Conservation (phyloP, 1,139 yeast genomes). For the Ogataea hybrid region DNA sequence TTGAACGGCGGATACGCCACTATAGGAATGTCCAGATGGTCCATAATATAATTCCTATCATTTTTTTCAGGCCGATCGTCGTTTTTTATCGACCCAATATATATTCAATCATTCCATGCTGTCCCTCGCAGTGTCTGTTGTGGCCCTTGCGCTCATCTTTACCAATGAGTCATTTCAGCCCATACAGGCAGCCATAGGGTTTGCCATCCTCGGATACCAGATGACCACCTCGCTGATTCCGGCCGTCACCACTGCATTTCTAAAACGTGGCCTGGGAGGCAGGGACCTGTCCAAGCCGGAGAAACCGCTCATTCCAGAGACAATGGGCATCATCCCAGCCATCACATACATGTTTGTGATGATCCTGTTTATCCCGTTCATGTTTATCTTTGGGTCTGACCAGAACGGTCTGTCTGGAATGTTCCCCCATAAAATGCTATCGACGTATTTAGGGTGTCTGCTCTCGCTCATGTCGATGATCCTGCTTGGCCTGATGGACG, state of each 20-base stretch:
- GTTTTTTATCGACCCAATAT: background rate
- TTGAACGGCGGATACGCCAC: constrained; percentile 74
- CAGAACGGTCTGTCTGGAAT: constrained; percentile 29
- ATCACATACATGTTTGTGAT: constrained; percentile 75
- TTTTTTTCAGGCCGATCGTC: constrained; percentile 5
- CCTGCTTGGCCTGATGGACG: constrained; percentile 88
- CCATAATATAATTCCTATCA: background rate
- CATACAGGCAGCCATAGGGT: constrained; percentile 56
- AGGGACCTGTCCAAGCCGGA: constrained; percentile 72
- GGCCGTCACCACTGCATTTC: constrained; percentile 59
- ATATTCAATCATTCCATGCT: background rate
- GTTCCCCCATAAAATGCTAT: constrained; percentile 83
- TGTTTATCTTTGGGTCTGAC: constrained; percentile 55
- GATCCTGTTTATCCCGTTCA: constrained; percentile 84
- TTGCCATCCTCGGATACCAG: constrained; percentile 64
- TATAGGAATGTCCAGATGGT: constrained; percentile 44
- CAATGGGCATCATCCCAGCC: constrained; percentile 88
- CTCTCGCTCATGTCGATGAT: constrained; percentile 82
- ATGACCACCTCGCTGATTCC: constrained; percentile 66
- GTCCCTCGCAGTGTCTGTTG: constrained; percentile 2
- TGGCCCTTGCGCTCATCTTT: constrained; percentile 17
- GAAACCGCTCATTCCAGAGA: constrained; percentile 80
- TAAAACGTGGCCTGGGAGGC: constrained; percentile 78
- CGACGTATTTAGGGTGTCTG: constrained; percentile 83
- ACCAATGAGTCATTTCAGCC: constrained; percentile 32